Evolutionary conservation across 768 basidiomycete species (phyloP), one percentile per base, ranked within the genome.

Genomic region (Hypsizygus marmoreus): DNA sequence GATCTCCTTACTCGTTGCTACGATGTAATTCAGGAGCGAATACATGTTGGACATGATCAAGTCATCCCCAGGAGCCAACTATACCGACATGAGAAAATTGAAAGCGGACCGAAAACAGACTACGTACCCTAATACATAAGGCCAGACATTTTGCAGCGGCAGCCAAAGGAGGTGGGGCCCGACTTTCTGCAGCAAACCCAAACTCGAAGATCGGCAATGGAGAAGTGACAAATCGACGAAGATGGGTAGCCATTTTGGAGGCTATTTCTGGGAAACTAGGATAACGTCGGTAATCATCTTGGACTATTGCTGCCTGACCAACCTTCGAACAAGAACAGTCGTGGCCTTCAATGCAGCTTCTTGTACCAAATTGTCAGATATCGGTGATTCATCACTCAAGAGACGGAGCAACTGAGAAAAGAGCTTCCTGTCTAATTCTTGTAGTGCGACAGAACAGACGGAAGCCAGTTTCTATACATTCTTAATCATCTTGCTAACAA

Each of bases 1-100:
- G 25, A 81, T 77, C 36, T 89, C 88, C 59, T 88, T 89, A 71
- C 84, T 86, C 2, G 91, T 84, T 3, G 88, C 83, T 1, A 90
- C 83, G 48, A 97, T 86, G 63, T 90, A 88, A 62, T 98, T 97
- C 49, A 98, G 76, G 10, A 98, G 79, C 4, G 95, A 97, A 64
- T 98, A 97, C 84, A 97, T 88, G 55, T 94, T 91, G 3, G 95
- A 97, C 80, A 94, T 86, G 61, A 90, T 78, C 28, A 93, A 77
- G 60, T 94, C 93, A 53, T 93, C 89, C 32, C 89, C 90, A 12
- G 89, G 86, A 12, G 89, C 84, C 29, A 91, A 72, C 91, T 93
- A 38, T 49, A 29, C 43, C 20, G 45, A 25, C n/a, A 19, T 43
- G 36, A 54, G 31, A 43, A 40, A 29, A 20, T 32, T 16, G 50